These are phyloP conservation scores for Pyrus hybrid DNA, from an alignment of 331 rosid genomes.

Conservation along the genomic window DNA sequence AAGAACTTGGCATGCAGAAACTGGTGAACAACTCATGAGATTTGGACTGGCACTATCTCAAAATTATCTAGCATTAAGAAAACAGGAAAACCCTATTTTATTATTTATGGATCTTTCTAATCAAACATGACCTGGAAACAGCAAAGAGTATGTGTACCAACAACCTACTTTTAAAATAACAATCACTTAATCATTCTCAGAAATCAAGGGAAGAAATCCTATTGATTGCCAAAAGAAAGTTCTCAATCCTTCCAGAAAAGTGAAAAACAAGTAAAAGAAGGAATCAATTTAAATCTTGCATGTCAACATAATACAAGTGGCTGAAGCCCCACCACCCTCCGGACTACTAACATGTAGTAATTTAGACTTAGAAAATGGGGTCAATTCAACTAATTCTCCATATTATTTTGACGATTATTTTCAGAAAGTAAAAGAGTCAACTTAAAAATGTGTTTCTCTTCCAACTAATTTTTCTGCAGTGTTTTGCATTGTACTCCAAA, in stretches of 20 bases:
- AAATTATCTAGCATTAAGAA: neutral
- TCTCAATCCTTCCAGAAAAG: neutral
- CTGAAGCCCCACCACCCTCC: neutral
- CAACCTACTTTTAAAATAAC: neutral
- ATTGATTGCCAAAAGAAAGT: neutral
- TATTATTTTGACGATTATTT: neutral
- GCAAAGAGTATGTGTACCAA: neutral
- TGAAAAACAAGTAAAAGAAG: neutral
- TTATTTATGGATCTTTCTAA: neutral
- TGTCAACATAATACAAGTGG: neutral
- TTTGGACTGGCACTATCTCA: neutral
- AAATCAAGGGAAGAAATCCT: neutral
- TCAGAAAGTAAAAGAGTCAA: neutral
- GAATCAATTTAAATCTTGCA: neutral
- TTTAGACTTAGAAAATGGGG: neutral
- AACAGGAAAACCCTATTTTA: neutral
- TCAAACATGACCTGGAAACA: neutral
- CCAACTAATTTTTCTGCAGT: conserved; percentile 42
- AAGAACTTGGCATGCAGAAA: neutral
- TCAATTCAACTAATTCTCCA: neutral
- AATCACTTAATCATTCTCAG: neutral
- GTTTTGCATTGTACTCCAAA: conserved; percentile 65
- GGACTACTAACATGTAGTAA: neutral
- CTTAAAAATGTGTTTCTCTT: neutral
- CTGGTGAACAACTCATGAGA: neutral